Evolutionary conservation across 345 rosid species (phyloP).

Genomic region (Bretschneidera sinensis): DNA sequence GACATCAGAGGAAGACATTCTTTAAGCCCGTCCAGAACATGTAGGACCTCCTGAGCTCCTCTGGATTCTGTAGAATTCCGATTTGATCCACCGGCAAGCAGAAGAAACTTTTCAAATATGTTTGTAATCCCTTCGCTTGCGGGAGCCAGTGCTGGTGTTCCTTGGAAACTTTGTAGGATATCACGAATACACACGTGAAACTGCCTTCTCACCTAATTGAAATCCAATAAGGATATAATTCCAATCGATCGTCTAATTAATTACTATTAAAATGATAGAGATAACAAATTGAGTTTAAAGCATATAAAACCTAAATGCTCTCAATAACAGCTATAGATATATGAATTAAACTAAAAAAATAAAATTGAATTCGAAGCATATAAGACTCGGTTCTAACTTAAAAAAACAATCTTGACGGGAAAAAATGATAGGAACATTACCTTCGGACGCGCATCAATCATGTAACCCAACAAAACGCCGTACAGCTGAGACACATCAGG

Average conservation of each 20-base stretch:
- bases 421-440: too few relatives aligned
- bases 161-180: slow-evolving; percentile 48
- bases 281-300: too few relatives aligned
- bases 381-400: too few relatives aligned
- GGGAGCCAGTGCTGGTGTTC: slow-evolving; percentile 38
- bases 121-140: slow-evolving; percentile 68
- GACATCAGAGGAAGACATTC: slow-evolving; percentile 79
- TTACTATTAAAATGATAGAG: too few relatives aligned
- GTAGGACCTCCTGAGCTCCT: slow-evolving; percentile 78
- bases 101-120: slow-evolving; percentile 57
- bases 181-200: slow-evolving; percentile 54
- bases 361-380: too few relatives aligned
- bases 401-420: too few relatives aligned
- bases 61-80: slow-evolving; percentile 35
- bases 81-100: slow-evolving; percentile 64
- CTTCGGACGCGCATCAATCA: slow-evolving; percentile 57
- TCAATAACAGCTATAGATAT: too few relatives aligned
- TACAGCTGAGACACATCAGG: slow-evolving; percentile 41
- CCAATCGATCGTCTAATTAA: too few relatives aligned
- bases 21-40: slow-evolving; percentile 59
- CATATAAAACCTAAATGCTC: too few relatives aligned
- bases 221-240: slow-evolving; percentile 10
- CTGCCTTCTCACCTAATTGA: slow-evolving; percentile 82
- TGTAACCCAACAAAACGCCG: slow-evolving; percentile 35
- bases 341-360: too few relatives aligned